Percentiles rank a stretch among this genome's conserved stretches.
Evolutionary conservation across 805 yeast genomes (phyloP).

Genomic region (Yamadazyma laniorum): DNA sequence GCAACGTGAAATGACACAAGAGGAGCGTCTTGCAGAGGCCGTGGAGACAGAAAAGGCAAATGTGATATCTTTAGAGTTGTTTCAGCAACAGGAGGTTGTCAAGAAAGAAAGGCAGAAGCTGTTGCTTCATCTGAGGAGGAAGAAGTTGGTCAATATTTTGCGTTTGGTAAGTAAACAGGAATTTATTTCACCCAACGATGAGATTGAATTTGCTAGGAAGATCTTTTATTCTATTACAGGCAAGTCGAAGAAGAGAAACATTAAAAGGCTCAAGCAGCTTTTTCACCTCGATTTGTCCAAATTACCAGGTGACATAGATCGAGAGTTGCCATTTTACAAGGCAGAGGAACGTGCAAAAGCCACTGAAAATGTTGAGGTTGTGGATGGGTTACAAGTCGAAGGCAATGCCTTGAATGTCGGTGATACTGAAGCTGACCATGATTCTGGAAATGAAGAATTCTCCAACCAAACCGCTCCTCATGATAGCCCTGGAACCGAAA

Average conservation of each 20-base stretch:
- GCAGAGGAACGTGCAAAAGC: constrained; percentile 12
- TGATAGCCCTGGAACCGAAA: neutral
- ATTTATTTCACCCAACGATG: constrained; percentile 62
- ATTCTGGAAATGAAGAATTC: constrained; percentile 2
- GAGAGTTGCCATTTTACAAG: constrained; percentile 25
- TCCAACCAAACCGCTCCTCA: too few species aligned
- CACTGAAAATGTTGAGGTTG: constrained; percentile 4
- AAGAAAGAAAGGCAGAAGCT: constrained; percentile 78
- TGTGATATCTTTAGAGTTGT: constrained; percentile 66
- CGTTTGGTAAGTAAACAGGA: constrained; percentile 49
- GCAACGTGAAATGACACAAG: constrained; percentile 61
- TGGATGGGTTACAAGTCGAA: neutral
- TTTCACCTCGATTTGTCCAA: constrained; percentile 28
- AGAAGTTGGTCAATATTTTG: constrained; percentile 57
- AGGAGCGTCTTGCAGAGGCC: constrained; percentile 77
- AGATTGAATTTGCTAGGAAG: constrained; percentile 48
- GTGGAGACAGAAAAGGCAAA: constrained; percentile 80
- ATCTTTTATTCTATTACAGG: constrained; percentile 29
- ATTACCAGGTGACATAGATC: constrained; percentile 34
- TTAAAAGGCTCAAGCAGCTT: constrained; percentile 40
- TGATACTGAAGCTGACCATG: neutral
- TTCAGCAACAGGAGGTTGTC: constrained; percentile 79
- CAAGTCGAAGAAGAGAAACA: constrained; percentile 44
- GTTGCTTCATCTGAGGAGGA: constrained; percentile 62
- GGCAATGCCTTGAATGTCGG: neutral